Evolutionary conservation across 345 rosid species (phyloP).

Genomic region (Rhizophora mangle): DNA sequence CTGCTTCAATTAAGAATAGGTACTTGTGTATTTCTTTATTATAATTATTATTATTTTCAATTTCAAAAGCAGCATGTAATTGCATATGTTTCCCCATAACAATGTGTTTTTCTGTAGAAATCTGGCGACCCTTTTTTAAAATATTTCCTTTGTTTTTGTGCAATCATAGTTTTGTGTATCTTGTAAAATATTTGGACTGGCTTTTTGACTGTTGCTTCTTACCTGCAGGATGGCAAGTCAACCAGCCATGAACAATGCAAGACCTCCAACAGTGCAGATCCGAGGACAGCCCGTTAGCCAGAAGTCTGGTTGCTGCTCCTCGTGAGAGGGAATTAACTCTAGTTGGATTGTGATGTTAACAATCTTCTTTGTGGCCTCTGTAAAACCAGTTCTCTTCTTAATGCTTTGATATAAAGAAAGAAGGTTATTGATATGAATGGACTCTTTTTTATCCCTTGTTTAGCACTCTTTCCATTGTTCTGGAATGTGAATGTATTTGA

Average conservation of each 20-base stretch:
- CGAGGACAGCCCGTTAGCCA: slow-evolving; percentile 68
- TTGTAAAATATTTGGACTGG: background rate
- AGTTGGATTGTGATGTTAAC: slow-evolving; percentile 13
- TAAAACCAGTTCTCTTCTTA: slow-evolving; percentile 38
- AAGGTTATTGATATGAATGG: slow-evolving; percentile 24
- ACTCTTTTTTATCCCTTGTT: slow-evolving; percentile 19
- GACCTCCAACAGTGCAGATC: slow-evolving; percentile 65
- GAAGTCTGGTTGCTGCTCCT: slow-evolving; percentile 71
- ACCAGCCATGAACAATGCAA: slow-evolving; percentile 59
- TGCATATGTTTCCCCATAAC: background rate
- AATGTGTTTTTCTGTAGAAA: background rate
- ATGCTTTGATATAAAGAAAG: slow-evolving; percentile 31
- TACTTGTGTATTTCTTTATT: background rate
- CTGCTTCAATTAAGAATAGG: slow-evolving; percentile 74
- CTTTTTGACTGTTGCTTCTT: background rate
- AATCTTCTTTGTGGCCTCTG: slow-evolving; percentile 39
- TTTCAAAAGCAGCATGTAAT: background rate
- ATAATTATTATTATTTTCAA: background rate
- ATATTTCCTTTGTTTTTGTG: too few relatives aligned
- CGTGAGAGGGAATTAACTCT: slow-evolving; percentile 23
- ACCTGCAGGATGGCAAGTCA: slow-evolving; percentile 71
- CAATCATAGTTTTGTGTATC: too few relatives aligned
- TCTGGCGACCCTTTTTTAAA: too few relatives aligned
- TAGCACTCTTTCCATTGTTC: slow-evolving; percentile 32
- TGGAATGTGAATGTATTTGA: slow-evolving; percentile 44